Evolutionary conservation across 2,329 filamentous ascomycete genomes (phyloP).

Genomic region (Arthrinium phaeospermum): DNA sequence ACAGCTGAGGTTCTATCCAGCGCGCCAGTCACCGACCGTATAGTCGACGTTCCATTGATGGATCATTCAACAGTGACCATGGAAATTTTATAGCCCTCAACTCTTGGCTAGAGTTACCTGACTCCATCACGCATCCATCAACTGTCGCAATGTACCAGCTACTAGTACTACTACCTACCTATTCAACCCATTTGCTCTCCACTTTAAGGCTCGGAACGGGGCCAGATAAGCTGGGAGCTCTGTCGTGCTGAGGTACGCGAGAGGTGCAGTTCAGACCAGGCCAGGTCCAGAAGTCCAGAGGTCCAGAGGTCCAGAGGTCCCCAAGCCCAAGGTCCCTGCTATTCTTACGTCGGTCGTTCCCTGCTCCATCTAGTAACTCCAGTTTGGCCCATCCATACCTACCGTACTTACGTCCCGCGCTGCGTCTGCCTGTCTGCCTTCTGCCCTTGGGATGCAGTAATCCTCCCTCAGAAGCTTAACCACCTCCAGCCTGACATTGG

Average conservation of each 20-base stretch:
- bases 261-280: neutral
- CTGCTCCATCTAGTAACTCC: neutral
- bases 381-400: neutral
- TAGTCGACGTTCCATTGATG: neutral
- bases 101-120: neutral
- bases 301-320: no score
- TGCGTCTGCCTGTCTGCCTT: neutral
- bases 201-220: conserved; percentile 14
- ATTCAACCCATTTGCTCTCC: neutral
- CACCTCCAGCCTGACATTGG: neutral
- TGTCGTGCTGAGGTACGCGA: neutral
- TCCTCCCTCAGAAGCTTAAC: conserved; percentile 1
- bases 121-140: neutral
- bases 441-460: neutral
- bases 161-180: neutral
- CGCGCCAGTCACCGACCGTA: neutral
- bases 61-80: no score
- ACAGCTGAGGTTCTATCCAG: neutral
- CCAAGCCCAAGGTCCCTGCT: conserved; percentile 2
- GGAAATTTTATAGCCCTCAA: neutral
- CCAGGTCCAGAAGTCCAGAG: neutral
- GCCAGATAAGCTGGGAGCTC: neutral
- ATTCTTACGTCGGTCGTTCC: conserved; percentile 7
- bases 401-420: neutral
- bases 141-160: neutral